Evolutionary conservation across 768 basidiomycete species (phyloP).

Genomic region (Coprinellus aureogranulatus): DNA sequence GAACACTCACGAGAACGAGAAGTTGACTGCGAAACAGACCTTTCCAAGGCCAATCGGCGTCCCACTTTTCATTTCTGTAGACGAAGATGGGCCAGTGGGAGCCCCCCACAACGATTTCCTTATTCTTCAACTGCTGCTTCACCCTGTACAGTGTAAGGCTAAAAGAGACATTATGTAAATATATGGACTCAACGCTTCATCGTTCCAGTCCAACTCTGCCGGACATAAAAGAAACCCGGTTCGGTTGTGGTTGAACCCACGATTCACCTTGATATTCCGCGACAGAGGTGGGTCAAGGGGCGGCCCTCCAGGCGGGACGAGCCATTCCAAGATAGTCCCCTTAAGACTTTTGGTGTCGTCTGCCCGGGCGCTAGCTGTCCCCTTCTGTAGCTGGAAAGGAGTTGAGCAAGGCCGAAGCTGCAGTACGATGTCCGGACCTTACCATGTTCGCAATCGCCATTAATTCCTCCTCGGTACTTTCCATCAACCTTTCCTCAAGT

Average conservation of each 20-base stretch:
- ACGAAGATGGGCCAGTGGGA: slow-evolving; percentile 4
- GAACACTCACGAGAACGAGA: neutral
- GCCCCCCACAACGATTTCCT: neutral
- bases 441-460: no score
- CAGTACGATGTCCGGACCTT: no score
- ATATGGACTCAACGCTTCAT: neutral
- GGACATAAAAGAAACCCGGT: neutral
- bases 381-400: slow-evolving; percentile 18
- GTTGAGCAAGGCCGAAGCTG: no score
- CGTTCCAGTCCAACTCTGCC: neutral
- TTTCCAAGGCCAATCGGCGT: slow-evolving; percentile 1
- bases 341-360: slow-evolving; percentile 13
- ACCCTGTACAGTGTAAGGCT: neutral
- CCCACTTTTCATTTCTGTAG: neutral
- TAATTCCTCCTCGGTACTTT: no score
- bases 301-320: neutral
- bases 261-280: neutral
- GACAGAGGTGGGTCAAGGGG: neutral
- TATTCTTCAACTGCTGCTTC: neutral
- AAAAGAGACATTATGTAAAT: neutral
- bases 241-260: neutral
- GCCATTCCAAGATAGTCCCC: neutral
- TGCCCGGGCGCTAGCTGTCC: slow-evolving; percentile 19
- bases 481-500: neutral
- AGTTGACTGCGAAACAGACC: neutral